phyloP scores from a whole-genome alignment of 1,284 basidiomycete genomes.

The Calocybe gambosa region DNA sequence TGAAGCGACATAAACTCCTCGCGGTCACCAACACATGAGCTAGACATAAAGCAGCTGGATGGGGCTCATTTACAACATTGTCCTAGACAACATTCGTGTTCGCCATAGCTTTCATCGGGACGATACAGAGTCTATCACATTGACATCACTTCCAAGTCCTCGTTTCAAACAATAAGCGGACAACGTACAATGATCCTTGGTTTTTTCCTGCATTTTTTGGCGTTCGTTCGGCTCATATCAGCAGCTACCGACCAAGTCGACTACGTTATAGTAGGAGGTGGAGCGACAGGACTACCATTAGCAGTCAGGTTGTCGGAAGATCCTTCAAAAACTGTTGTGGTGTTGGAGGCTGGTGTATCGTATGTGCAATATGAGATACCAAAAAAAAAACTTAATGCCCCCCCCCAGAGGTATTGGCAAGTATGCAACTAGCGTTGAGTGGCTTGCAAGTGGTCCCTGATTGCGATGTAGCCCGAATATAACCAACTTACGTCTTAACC shows the following conservation, averaged over 20 bases:
- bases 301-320: slow-evolving; percentile 13
- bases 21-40: too few species aligned
- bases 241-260: not conserved
- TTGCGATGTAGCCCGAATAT: slow-evolving; percentile 7
- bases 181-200: not conserved
- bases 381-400: not conserved
- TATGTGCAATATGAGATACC: not conserved
- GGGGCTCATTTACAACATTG: too few species aligned
- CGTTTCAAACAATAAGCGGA: too few species aligned
- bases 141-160: too few species aligned
- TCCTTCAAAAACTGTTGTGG: slow-evolving; percentile 10
- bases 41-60: too few species aligned
- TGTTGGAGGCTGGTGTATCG: slow-evolving; percentile 12
- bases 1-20: too few species aligned
- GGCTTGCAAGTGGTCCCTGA: not conserved
- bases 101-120: too few species aligned
- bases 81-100: too few species aligned
- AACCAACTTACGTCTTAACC: slow-evolving; percentile 11
- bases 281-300: slow-evolving; percentile 10
- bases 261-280: slow-evolving; percentile 13
- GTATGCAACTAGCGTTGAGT: not conserved
- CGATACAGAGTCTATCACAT: too few species aligned
- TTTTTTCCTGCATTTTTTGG: not conserved
- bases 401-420: not conserved
- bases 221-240: not conserved